These are phyloP conservation scores for Abrus precatorius DNA, from an alignment of 306 rosid species.

Conservation along the genomic window DNA sequence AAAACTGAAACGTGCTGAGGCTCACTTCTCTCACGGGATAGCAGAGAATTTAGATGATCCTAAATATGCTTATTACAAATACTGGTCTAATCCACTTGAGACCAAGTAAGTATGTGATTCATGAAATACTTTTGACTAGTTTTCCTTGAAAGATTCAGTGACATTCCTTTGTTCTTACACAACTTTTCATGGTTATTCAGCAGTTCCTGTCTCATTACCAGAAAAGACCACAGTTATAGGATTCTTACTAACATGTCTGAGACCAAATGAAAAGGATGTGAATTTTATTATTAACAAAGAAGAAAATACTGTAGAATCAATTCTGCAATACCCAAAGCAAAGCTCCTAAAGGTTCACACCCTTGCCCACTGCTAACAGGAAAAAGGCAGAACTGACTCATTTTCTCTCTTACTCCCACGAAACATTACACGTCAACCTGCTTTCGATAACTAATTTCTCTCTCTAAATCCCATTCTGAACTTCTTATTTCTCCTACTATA, in stretches of 20 bases:
- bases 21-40: constrained; percentile 87
- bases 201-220: constrained; percentile 3
- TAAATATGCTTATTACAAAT: constrained; percentile 71
- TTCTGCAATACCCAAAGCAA: too few species aligned
- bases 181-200: neutral
- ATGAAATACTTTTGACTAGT: neutral
- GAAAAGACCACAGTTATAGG: neutral
- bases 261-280: too few species aligned
- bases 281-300: too few species aligned
- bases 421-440: too few species aligned
- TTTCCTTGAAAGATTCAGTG: neutral
- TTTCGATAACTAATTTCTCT: too few species aligned
- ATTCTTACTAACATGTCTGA: neutral
- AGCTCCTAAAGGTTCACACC: too few species aligned
- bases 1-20: constrained; percentile 67
- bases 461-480: too few species aligned
- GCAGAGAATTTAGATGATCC: constrained; percentile 82
- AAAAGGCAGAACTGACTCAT: too few species aligned
- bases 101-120: constrained; percentile 62
- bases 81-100: constrained; percentile 94
- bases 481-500: too few species aligned
- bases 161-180: neutral
- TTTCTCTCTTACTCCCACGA: too few species aligned
- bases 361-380: too few species aligned
- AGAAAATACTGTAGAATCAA: too few species aligned